Base-by-base conservation (phyloP, 305 asterid genomes). In the Fraxinus greggii region DNA sequence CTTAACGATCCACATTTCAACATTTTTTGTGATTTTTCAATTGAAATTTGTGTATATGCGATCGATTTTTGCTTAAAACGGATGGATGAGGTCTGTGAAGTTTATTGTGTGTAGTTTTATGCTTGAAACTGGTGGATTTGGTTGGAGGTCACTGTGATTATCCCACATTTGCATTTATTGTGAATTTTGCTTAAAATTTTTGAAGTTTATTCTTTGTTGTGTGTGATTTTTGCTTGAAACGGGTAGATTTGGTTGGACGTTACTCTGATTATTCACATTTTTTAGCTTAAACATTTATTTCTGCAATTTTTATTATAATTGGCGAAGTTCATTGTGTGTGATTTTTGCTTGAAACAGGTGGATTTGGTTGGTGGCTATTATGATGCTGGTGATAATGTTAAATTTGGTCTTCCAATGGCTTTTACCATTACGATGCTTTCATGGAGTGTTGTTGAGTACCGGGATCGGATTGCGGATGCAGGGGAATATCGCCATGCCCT, bases 341-440 rank as follows among this genome's bases (percentile, higher is more conserved):
- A 19, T 65, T 65, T 65, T 65, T 26, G 73, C 5, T 65, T 67
- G 74, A 13, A 69, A 69, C 75, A 92, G 97, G 98, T 92, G 88
- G 98, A 95, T 84, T 89, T 95, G 86, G 98, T 95, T 13, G 98
- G 98, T 59, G 98, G 98, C 0, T 95, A 95, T 84, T 95, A 93
- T 42, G 98, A 95, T 8, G 98, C 98, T 21, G 98, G 98, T 0
- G 97, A 94, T 77, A 94, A 94, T 80, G 98, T 93, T 7, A 94
- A 94, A 74, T 94, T 94, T 51, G 97, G 97, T 17, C 80, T 94
- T 48, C 98, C 97, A 7, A 94, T 94, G 98, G 98, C 98, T 1
- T 94, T 92, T 82, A 94, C 97, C 7, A 65, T 92, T 3, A 92
- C 97, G 45, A 84, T 92, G 93, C 90, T 94, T 69, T 93, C 97